Evolutionary conservation across 805 yeast species (phyloP), one percentile per base, ranked within the genome.

Genomic region (Pachysolen tannophilus): DNA sequence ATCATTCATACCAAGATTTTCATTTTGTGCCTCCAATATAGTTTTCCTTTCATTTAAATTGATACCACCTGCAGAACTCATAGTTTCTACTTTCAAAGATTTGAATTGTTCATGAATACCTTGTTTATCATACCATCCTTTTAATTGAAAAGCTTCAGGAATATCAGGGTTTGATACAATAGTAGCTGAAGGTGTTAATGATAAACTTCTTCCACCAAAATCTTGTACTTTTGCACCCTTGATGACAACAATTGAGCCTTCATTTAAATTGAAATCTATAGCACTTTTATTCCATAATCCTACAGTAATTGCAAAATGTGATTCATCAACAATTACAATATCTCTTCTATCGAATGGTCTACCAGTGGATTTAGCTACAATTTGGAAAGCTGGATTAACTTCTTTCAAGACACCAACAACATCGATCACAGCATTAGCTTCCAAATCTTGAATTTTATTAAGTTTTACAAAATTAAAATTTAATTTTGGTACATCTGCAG

Each of bases 201-300:
- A 80, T 45, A 92, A 65, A 10, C 84, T 71, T 52, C 90, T 78
- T 18, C 97, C 97, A 40, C 80, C 79, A 55, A 85, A 92, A 53
- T 88, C 97, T 38, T 80, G 77, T 23, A 90, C 83, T 52, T 84
- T 80, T 32, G 83, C 90, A 39, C 94, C 95, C 61, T 90, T 90
- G 48, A 88, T 67, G 1, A 96, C 97, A 27, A 92, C 65, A n/a
- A 90, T 87, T 0, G 92, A 72, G 14, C 90, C 95, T 42, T 67
- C 78, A 10, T 82, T 79, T 24, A 76, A 60, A 40, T 62, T 65
- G 51, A 92, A 92, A 33, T 82, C 86, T 16, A 77, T 56, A 3
- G 99, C 97, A 36, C 76, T 70, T 43, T 80, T 78, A 48, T 88
- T 90, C 97, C 98, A 92, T 43, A 92, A 62, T 2, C 96, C 95